Conservation (phyloP, 2,329 filamentous ascomycete genomes). For the Pseudogymnoascus sp. region DNA sequence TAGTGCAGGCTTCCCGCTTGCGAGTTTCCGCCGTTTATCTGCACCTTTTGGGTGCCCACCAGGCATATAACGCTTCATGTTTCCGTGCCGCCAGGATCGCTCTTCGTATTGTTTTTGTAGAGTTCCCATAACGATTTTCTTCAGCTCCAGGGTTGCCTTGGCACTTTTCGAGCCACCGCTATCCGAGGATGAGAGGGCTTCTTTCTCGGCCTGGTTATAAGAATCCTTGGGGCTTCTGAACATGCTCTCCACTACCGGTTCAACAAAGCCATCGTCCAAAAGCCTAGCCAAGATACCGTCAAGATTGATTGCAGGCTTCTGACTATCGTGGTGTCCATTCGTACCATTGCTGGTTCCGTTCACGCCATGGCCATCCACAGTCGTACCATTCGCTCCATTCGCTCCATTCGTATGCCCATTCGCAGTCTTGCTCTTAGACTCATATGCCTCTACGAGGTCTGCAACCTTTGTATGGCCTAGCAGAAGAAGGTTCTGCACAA, state of each 20-base stretch:
- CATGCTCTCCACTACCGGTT: conserved; percentile 49
- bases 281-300: conserved; percentile 37
- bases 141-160: conserved; percentile 59
- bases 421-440: conserved; percentile 18
- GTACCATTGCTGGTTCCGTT: conserved; percentile 15
- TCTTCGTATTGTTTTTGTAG: conserved; percentile 45
- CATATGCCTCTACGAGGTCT: conserved; percentile 60
- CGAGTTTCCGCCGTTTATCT: conserved; percentile 47
- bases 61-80: conserved; percentile 39
- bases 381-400: conserved; percentile 18
- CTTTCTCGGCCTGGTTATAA: conserved; percentile 52
- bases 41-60: conserved; percentile 20
- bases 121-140: conserved; percentile 45
- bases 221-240: conserved; percentile 56
- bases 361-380: background rate
- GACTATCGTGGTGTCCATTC: conserved; percentile 19
- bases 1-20: conserved; percentile 36
- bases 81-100: conserved; percentile 38
- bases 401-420: conserved; percentile 27
- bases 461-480: conserved; percentile 69
- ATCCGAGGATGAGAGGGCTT: conserved; percentile 48
- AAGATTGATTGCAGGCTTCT: conserved; percentile 19
- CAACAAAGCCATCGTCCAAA: conserved; percentile 59
- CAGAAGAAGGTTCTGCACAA: conserved; percentile 67
- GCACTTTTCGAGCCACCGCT: conserved; percentile 47